Percentiles rank a stretch among this genome's conserved stretches.
Conservation (phyloP, 2,329 filamentous ascomycete genomes). For the Metarhizium sp. region DNA sequence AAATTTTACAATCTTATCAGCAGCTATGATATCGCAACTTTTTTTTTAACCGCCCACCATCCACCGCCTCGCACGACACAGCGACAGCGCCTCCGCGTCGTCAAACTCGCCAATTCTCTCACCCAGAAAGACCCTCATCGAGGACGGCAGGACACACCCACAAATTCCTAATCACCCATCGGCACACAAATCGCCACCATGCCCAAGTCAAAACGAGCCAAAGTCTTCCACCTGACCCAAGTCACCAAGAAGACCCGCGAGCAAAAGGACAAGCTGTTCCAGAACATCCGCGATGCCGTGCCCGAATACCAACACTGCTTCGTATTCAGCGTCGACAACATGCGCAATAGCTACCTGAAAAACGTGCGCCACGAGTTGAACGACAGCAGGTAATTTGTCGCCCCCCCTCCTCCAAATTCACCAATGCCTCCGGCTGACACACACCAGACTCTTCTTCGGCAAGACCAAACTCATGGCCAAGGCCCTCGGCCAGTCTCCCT, state of each 20-base stretch:
- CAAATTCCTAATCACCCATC: background rate
- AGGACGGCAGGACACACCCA: no score
- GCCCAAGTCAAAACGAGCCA: conserved; percentile 94
- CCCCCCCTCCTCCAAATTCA: background rate
- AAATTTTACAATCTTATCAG: conserved; percentile 7
- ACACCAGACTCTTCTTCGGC: conserved; percentile 83
- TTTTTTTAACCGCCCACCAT: conserved; percentile 2
- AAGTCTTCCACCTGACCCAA: conserved; percentile 81
- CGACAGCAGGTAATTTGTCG: conserved; percentile 46
- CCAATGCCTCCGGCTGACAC: conserved; percentile 2
- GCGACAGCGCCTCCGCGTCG: background rate
- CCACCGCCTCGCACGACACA: background rate
- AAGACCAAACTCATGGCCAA: conserved; percentile 99
- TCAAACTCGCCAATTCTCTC: background rate
- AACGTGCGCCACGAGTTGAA: conserved; percentile 75
- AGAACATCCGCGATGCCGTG: conserved; percentile 76
- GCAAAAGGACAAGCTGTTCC: conserved; percentile 81
- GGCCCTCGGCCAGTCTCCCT: conserved; percentile 70
- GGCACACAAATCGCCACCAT: conserved; percentile 40
- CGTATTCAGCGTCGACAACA: conserved; percentile 90
- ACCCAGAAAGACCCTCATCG: background rate
- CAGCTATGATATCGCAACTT: background rate
- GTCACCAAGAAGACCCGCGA: conserved; percentile 89
- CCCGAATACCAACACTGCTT: conserved; percentile 85
- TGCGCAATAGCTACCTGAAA: conserved; percentile 96